These are phyloP conservation scores for Trametes sanguinea DNA, from an alignment of 768 basidiomycete species.

Conservation along the genomic window DNA sequence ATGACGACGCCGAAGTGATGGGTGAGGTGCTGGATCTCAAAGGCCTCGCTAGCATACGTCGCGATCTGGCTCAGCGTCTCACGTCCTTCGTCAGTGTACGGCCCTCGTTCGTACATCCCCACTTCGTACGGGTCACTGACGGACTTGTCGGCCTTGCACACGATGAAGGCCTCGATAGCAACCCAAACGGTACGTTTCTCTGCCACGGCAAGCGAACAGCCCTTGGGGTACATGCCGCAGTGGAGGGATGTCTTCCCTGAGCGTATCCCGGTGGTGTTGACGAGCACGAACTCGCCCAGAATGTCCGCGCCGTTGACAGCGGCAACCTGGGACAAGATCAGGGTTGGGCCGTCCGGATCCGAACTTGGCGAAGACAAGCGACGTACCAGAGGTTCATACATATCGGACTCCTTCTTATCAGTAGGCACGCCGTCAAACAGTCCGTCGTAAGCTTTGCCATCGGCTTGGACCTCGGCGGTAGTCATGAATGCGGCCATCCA, in stretches of 20 bases:
- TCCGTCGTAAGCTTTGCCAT: too few relatives aligned
- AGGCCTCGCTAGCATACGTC: not conserved
- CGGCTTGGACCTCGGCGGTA: too few relatives aligned
- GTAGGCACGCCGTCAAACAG: too few relatives aligned
- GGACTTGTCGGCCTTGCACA: not conserved
- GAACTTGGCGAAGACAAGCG: too few relatives aligned
- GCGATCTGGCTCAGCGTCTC: not conserved
- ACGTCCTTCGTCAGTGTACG: not conserved
- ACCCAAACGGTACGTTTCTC: not conserved
- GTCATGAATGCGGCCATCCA: too few relatives aligned
- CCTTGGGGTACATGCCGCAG: too few relatives aligned
- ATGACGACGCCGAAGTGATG: slow-evolving; percentile 10
- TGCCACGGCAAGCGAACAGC: too few relatives aligned
- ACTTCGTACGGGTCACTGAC: slow-evolving; percentile 8
- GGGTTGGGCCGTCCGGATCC: too few relatives aligned
- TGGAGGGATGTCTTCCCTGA: too few relatives aligned
- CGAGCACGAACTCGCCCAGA: not conserved
- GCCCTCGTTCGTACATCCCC: not conserved
- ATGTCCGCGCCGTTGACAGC: not conserved
- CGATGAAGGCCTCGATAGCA: not conserved
- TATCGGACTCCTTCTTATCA: not conserved
- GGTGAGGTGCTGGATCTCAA: slow-evolving; percentile 6
- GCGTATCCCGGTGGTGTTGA: not conserved
- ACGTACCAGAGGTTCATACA: not conserved
- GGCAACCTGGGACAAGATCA: not conserved